A percentile compares a stretch with the other conserved stretches of the same genome.
Conservation (phyloP, 345 rosid species). For the Psidium guajava region DNA sequence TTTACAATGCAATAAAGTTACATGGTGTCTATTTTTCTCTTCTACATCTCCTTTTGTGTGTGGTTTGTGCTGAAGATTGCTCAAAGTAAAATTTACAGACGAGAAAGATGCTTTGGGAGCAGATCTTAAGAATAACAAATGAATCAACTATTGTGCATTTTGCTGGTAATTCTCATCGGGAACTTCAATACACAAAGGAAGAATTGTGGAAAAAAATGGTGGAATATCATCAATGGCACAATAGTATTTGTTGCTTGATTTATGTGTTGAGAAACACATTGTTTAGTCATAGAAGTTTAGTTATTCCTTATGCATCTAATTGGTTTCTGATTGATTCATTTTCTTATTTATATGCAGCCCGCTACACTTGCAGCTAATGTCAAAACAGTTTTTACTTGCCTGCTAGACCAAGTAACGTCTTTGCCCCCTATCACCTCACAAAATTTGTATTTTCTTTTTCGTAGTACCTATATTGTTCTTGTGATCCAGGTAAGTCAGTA, state of each 20-base stretch:
- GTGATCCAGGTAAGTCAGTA: conserved; percentile 67
- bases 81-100: not conserved
- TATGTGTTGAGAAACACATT: not conserved
- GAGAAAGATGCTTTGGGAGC: not conserved
- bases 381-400: conserved; percentile 81
- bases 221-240: not conserved
- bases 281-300: not conserved
- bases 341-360: conserved; percentile 44
- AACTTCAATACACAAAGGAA: not conserved
- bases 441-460: not conserved
- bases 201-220: not conserved
- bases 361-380: conserved; percentile 73
- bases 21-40: not conserved
- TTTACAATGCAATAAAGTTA: no score
- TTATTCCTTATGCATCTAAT: not conserved
- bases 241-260: not conserved
- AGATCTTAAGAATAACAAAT: not conserved
- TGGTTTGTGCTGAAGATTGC: not conserved
- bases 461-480: conserved; percentile 6
- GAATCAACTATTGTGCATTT: not conserved
- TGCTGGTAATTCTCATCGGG: not conserved
- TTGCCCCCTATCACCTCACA: conserved; percentile 7
- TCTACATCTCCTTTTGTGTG: not conserved
- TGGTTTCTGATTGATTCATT: not conserved
- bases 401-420: conserved; percentile 70